phyloP scores from a whole-genome alignment of 192 early-diverging fungal genomes.

The Coemansia sp. region DNA sequence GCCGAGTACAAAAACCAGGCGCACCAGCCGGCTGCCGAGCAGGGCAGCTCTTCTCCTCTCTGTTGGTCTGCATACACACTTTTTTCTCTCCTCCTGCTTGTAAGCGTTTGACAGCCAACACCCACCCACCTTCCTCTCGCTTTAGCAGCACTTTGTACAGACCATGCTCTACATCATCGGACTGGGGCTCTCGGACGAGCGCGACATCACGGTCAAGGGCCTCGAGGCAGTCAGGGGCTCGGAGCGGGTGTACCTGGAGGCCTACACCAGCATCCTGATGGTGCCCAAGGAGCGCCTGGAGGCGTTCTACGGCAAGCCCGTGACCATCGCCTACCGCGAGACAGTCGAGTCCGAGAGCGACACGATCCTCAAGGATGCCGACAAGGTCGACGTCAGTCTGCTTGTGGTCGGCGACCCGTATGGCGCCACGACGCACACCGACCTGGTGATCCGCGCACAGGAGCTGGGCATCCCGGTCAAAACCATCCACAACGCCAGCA shows the following conservation, averaged over 20 bases:
- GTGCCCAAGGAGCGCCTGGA: conserved; percentile 68
- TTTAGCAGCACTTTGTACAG: too few relatives aligned
- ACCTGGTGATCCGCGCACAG: conserved; percentile 90
- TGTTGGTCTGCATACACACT: too few relatives aligned
- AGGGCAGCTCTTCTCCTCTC: too few relatives aligned
- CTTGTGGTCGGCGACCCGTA: conserved; percentile 98
- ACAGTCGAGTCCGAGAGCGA: conserved; percentile 94
- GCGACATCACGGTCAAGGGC: conserved; percentile 96
- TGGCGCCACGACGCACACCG: conserved; percentile 96
- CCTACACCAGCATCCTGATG: conserved; percentile 93
- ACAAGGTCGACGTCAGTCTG: conserved; percentile 87
- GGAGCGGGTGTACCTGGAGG: conserved; percentile 89
- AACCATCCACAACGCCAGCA: conserved; percentile 97
- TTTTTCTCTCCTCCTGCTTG: too few relatives aligned
- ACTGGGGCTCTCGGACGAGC: conserved; percentile 92
- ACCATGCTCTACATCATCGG: conserved; percentile 88
- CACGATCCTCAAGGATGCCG: conserved; percentile 81
- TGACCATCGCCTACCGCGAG: conserved; percentile 93
- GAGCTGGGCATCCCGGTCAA: conserved; percentile 82
- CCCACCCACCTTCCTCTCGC: background rate
- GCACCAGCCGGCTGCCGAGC: too few relatives aligned
- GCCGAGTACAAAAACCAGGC: too few relatives aligned
- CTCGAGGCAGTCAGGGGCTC: conserved; percentile 86
- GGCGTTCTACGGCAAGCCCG: conserved; percentile 80
- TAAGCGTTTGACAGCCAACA: too few relatives aligned